phyloP scores from a whole-genome alignment of 441 rosid genomes.

The Theobroma grandiflorum region DNA sequence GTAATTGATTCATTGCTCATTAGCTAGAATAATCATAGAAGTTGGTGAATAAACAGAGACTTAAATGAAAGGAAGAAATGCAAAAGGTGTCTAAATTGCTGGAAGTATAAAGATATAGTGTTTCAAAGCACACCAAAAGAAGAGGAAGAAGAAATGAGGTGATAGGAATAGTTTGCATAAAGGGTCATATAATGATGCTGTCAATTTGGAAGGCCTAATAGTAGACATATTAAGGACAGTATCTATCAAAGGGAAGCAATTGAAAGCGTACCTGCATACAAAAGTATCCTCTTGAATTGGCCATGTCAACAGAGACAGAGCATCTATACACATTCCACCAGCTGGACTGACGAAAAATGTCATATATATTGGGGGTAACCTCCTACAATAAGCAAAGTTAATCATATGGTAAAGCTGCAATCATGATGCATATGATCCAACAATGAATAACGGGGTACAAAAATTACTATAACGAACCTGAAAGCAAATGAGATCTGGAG shows the following conservation, averaged over 20 bases:
- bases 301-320: constrained; percentile 58
- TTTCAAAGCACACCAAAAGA: neutral
- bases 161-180: neutral
- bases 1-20: neutral
- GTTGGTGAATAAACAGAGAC: neutral
- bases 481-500: constrained; percentile 85
- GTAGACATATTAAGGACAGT: neutral
- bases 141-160: neutral
- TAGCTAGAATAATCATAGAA: neutral
- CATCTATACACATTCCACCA: constrained; percentile 92
- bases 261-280: constrained; percentile 75
- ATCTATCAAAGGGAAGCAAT: neutral
- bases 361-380: constrained; percentile 79
- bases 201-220: neutral
- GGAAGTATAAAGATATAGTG: neutral
- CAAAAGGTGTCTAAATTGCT: neutral
- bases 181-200: neutral
- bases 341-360: constrained; percentile 59
- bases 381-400: constrained; percentile 56
- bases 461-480: constrained; percentile 56
- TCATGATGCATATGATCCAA: neutral
- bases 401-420: neutral
- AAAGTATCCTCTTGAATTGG: constrained; percentile 61
- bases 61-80: neutral
- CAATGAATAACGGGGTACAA: neutral